Conservation (phyloP, 345 rosid species). For the Barbarea vulgaris region DNA sequence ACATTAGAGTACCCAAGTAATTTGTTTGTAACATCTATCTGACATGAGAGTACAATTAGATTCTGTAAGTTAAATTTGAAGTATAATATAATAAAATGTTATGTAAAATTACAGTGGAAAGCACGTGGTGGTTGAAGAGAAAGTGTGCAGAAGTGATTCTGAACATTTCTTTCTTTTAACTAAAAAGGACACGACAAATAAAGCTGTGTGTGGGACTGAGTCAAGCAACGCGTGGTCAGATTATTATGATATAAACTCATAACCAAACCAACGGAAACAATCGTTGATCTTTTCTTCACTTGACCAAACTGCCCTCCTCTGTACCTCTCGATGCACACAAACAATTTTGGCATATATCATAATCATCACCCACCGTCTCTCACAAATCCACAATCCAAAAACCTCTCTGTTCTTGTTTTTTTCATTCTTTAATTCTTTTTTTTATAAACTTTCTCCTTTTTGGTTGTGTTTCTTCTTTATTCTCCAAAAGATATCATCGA, state of each 20-base stretch:
- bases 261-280: slow-evolving; percentile 19
- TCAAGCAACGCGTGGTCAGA: slow-evolving; percentile 38
- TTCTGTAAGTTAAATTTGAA: background rate
- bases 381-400: background rate
- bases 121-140: slow-evolving; percentile 27
- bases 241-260: slow-evolving; percentile 5
- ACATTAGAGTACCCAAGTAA: background rate
- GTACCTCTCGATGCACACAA: slow-evolving; percentile 11
- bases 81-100: background rate
- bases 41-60: background rate
- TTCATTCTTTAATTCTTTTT: slow-evolving; percentile 25
- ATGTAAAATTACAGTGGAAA: slow-evolving; percentile 11
- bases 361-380: background rate
- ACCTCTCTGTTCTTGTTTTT: slow-evolving; percentile 28
- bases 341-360: slow-evolving; percentile 8
- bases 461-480: background rate
- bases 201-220: slow-evolving; percentile 25
- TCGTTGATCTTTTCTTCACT: slow-evolving; percentile 29
- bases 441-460: background rate
- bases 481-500: background rate
- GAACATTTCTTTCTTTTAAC: slow-evolving; percentile 7
- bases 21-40: background rate
- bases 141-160: slow-evolving; percentile 26
- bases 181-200: slow-evolving; percentile 33
- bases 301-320: slow-evolving; percentile 24